Evolutionary conservation across 106 monocot genomes (phyloP), one percentile per base, ranked within the genome.

Genomic region (Dendrobium chrysotoxum): DNA sequence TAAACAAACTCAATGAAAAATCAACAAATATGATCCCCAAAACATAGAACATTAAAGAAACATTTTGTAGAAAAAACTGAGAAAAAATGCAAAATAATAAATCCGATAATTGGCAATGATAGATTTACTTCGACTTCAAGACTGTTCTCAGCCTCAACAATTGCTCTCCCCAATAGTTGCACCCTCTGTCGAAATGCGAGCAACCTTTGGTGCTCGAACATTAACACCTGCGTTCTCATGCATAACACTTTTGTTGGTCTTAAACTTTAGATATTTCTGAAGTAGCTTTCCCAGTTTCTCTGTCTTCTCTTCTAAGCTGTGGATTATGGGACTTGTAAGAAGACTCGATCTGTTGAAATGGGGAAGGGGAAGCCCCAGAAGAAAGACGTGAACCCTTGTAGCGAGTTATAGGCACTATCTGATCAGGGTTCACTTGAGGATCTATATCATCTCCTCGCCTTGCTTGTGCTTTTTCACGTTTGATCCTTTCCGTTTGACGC

Each of bases 401-500:
- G 38, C 92, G 91, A 73, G 86, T 77, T 83, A 99, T 87, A 66
- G 93, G 87, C 20, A 99, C 99, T 57, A 99, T 84, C 72, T 81
- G 71, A 16, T 95, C 91, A 66, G 87, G 87, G 26, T 86, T 88
- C 46, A 95, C 54, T 26, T 85, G 83, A 35, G 99, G 99, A 77
- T 99, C 91, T 77, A 88, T 72, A 78, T 99, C 95, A 88, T 99
- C 95, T 66, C 99, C 91, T 78, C 95, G 80, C 79, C 80, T 93
- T 85, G 91, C 85, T 70, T 99, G 95, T 23, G 81, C 87, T 81
- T 95, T 99, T 45, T 90, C 92, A 18, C 99, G 91, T 83, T 89
- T 95, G 58, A 88, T 90, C 86, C 99, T 95, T 71, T 99, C 95
- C 26, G 95, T 82, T 88, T 99, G 99, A 42, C 99, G 91, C 99